These are phyloP conservation scores for Brasenia schreberi DNA, from an alignment of 164 flowering plant species.

Conservation along the genomic window DNA sequence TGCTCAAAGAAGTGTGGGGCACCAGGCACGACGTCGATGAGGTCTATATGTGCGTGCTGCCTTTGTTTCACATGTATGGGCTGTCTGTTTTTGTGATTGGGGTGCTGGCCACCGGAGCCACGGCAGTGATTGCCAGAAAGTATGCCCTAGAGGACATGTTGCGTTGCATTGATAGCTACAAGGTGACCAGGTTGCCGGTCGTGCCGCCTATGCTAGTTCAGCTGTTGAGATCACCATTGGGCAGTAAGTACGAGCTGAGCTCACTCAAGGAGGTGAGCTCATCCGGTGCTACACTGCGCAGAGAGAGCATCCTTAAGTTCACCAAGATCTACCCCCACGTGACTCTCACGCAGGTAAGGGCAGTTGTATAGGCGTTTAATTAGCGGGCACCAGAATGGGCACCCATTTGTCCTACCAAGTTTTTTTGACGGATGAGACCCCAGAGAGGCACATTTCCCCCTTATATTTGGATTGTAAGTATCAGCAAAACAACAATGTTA, in stretches of 20 bases:
- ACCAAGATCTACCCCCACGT: constrained; percentile 11
- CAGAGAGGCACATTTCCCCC: no score
- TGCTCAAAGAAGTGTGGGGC: constrained; percentile 13
- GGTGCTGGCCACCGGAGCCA: constrained; percentile 12
- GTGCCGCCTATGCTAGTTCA: constrained; percentile 22
- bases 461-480: no score
- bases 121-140: constrained; percentile 11
- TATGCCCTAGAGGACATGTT: constrained; percentile 15
- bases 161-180: constrained; percentile 10
- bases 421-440: no score
- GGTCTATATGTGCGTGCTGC: constrained; percentile 17
- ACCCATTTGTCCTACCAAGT: no score
- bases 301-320: constrained; percentile 14
- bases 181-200: constrained; percentile 20
- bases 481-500: no score
- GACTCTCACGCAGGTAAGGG: constrained; percentile 14
- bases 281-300: constrained; percentile 20
- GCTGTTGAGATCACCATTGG: constrained; percentile 10
- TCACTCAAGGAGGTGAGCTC: constrained; percentile 17
- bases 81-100: constrained; percentile 17
- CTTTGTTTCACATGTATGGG: constrained; percentile 22
- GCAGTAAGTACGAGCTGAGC: constrained; percentile 6
- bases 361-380: no score
- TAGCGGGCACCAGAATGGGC: no score
- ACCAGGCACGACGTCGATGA: constrained; percentile 10